Conservation (phyloP, 257 asterid genomes). For the Capsicum pubescens region DNA sequence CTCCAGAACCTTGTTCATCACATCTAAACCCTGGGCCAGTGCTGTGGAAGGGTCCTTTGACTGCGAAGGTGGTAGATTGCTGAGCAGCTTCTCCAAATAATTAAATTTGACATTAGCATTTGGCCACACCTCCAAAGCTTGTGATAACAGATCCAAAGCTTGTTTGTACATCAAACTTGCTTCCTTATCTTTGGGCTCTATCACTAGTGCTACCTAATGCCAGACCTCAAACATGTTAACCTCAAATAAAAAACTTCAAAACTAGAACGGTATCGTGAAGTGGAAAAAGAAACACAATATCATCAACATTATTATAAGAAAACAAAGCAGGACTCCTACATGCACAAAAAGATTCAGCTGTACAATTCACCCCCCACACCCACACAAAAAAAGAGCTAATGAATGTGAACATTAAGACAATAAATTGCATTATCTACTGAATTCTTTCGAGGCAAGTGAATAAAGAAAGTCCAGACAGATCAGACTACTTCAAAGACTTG, state of each 20-base stretch:
- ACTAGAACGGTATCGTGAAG: neutral
- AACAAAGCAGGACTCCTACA: neutral
- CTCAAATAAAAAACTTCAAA: neutral
- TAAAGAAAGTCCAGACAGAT: conserved; percentile 18
- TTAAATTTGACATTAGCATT: conserved; percentile 97
- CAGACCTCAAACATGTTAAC: conserved; percentile 27
- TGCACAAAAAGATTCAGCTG: conserved; percentile 2
- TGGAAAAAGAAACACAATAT: conserved; percentile 7
- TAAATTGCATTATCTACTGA: neutral
- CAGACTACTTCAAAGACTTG: conserved; percentile 24
- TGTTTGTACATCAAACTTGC: conserved; percentile 97
- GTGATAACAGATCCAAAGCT: conserved; percentile 95
- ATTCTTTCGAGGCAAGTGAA: conserved; percentile 10
- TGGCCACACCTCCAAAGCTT: conserved; percentile 99
- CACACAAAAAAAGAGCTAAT: neutral
- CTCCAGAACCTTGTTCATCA: conserved; percentile 97
- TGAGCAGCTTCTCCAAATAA: conserved; percentile 96
- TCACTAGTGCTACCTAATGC: conserved; percentile 87
- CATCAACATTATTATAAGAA: neutral
- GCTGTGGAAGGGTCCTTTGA: conserved; percentile 99
- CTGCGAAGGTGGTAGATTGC: conserved; percentile 93
- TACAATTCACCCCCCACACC: neutral
- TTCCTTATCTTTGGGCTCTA: conserved; percentile 98
- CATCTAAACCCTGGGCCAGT: conserved; percentile 96
- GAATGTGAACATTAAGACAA: neutral